Base-by-base conservation (phyloP, 805 yeast genomes). In the Metschnikowia arizonensis region DNA sequence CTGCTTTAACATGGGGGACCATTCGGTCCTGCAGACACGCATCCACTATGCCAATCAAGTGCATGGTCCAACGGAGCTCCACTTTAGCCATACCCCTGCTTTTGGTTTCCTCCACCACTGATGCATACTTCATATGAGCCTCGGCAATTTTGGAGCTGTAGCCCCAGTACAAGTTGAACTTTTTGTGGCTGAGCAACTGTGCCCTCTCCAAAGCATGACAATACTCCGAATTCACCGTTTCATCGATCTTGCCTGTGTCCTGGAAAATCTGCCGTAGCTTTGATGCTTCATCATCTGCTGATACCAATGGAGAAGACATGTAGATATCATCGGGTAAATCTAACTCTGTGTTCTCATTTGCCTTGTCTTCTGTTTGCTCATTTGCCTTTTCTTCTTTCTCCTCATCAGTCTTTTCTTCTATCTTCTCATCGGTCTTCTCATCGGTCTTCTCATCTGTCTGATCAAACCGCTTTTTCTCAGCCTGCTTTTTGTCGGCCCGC, bases 81-180 rank as follows among this genome's bases (percentile, higher is more conserved):
- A 58, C 50, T 17, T 55, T 61, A 21, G 44, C 23, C 18, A 46
- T 34, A 11, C 49, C 48, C 19, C 58, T 46, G 18, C 35, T 47
- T 33, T 66, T 42, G 12, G 64, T 42, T 14, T 48, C 48, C 40
- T 64, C 68, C 14, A 63, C 47, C 6, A 52, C 51, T 32, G 55
- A 52, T 11, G 56, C 53, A 33, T 59, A 58, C 41, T 64, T 65
- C 45, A 66, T 56, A 8, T 60, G 50, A 11, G 64, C 53, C 18
- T 47, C 44, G 1, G 66, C 65, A 9, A 58, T 52, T 21, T 57
- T 54, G 48, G 59, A 53, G 9, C 61, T 56, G 47, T 55, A 66
- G 10, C 74, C 74, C 48, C 64, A 54, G 46, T 56, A 68, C 21
- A 68, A 42, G 47, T 68, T 68, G 52, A 66, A 67, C 12, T 54